Percentiles rank a stretch among this genome's conserved stretches.
Conservation (phyloP, 257 asterid species). For the Solanum corneliomulleri region DNA sequence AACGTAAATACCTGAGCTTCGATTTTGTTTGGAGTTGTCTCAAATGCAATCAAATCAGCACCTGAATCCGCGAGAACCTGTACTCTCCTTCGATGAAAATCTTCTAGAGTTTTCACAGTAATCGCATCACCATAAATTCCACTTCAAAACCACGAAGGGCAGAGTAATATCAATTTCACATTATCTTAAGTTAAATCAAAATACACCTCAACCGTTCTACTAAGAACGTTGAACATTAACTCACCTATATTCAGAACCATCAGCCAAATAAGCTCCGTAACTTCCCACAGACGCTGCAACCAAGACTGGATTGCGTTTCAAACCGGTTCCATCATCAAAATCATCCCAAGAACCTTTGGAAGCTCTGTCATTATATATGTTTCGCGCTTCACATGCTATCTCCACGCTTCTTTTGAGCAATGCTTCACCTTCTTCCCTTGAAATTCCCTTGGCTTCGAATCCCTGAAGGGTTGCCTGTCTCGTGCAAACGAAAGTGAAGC, state of each 20-base stretch:
- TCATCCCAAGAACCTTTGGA: conserved; percentile 38
- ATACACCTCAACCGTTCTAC: neutral
- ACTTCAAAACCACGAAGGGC: conserved; percentile 15
- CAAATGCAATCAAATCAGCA: conserved; percentile 76
- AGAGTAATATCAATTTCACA: neutral
- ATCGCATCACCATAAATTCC: conserved; percentile 60
- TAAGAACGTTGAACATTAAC: neutral
- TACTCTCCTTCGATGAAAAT: conserved; percentile 77
- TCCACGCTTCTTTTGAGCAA: conserved; percentile 53
- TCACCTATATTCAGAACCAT: conserved; percentile 83
- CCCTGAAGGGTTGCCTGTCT: conserved; percentile 81
- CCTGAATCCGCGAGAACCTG: conserved; percentile 71
- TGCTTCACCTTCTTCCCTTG: conserved; percentile 46
- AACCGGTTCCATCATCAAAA: neutral
- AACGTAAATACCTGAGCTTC: conserved; percentile 53
- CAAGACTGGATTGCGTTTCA: conserved; percentile 24
- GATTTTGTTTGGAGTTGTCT: conserved; percentile 72
- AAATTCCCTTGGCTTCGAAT: conserved; percentile 66
- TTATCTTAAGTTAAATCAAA: neutral
- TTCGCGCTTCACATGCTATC: conserved; percentile 73
- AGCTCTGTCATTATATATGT: conserved; percentile 30
- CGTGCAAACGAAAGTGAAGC: neutral
- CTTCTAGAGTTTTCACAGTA: conserved; percentile 38
- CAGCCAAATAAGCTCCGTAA: conserved; percentile 79
- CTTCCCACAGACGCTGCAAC: conserved; percentile 92